Percentiles rank a stretch among this genome's conserved stretches.
These are phyloP conservation scores for Naganishia sp. DNA, from an alignment of 1,284 basidiomycete species.

Conservation along the genomic window DNA sequence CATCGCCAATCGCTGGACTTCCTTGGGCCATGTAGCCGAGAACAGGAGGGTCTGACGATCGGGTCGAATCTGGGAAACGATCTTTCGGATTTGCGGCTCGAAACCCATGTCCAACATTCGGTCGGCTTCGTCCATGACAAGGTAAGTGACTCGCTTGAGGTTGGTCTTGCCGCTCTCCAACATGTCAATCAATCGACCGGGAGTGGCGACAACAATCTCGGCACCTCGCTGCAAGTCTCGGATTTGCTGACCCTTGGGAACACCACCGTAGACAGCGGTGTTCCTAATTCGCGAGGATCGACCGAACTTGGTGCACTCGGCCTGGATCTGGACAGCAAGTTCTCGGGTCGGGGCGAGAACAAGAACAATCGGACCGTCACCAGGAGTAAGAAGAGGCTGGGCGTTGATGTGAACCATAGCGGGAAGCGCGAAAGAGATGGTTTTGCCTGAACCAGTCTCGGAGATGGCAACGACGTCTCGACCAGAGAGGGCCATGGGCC, in stretches of 20 bases:
- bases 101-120: conserved; percentile 66
- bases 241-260: conserved; percentile 97
- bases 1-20: conserved; percentile 95
- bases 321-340: conserved; percentile 97
- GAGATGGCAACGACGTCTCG: conserved; percentile 95
- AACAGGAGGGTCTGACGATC: conserved; percentile 96
- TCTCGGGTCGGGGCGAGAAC: conserved; percentile 97
- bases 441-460: conserved; percentile 86
- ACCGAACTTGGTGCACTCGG: conserved; percentile 98
- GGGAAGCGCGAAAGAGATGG: conserved; percentile 95
- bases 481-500: conserved; percentile 95
- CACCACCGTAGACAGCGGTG: conserved; percentile 97
- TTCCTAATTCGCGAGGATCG: conserved; percentile 95
- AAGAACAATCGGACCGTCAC: conserved; percentile 95
- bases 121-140: conserved; percentile 99
- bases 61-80: conserved; percentile 92
- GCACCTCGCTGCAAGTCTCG: conserved; percentile 95
- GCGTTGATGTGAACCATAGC: conserved; percentile 99
- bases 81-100: conserved; percentile 98
- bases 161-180: conserved; percentile 95
- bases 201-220: conserved; percentile 96
- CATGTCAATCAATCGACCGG: conserved; percentile 94
- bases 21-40: conserved; percentile 99
- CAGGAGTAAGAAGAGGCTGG: conserved; percentile 88
- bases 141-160: conserved; percentile 90